Evolutionary conservation across 768 basidiomycete species (phyloP).

Genomic region (Infundibulicybe gibba): DNA sequence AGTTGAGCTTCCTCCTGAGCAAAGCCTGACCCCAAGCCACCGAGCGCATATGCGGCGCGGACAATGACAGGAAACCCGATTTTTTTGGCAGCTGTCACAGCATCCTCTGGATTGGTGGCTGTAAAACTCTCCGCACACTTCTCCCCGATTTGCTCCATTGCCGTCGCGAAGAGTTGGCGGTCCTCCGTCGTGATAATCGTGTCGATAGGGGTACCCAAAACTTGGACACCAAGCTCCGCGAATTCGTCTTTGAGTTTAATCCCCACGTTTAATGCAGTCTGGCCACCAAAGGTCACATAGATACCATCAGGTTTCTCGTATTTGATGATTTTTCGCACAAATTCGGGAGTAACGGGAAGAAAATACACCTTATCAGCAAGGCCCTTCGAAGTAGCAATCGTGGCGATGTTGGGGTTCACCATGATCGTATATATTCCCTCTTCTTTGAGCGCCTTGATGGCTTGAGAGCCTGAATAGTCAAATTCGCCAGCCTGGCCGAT

Average conservation of each 20-base stretch:
- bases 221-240: conserved; percentile 80
- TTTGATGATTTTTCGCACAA: conserved; percentile 96
- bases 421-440: conserved; percentile 99
- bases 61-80: conserved; percentile 98
- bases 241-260: conserved; percentile 99
- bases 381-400: conserved; percentile 95
- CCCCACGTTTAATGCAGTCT: conserved; percentile 95
- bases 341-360: conserved; percentile 96
- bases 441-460: conserved; percentile 98
- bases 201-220: conserved; percentile 94
- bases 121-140: conserved; percentile 89
- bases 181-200: conserved; percentile 98
- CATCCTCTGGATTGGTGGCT: conserved; percentile 85
- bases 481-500: conserved; percentile 99
- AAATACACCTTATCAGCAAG: conserved; percentile 99
- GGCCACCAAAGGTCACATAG: conserved; percentile 97
- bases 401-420: conserved; percentile 98
- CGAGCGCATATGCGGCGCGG: conserved; percentile 94
- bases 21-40: conserved; percentile 94
- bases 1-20: conserved; percentile 93
- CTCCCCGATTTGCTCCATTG: conserved; percentile 96
- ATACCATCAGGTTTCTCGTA: conserved; percentile 99
- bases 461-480: conserved; percentile 99
- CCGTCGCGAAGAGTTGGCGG: conserved; percentile 86
- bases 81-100: conserved; percentile 69